Base-by-base conservation (phyloP, 768 basidiomycete species). In the Filobasidium floriforme region DNA sequence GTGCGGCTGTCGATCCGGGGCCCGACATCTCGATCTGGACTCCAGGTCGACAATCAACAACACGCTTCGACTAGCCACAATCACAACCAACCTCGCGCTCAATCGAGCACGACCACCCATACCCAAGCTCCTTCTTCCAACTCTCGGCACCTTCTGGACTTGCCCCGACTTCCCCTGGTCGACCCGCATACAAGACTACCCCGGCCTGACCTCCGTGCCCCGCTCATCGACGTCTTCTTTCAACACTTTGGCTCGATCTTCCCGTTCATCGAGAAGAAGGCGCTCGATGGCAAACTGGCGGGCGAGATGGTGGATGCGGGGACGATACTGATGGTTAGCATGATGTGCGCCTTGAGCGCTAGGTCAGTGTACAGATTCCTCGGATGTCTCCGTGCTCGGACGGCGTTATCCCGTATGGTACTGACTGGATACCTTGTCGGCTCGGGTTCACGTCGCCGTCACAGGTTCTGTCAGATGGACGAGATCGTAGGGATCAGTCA, bases 331-430 rank as follows among this genome's bases (percentile, higher is more conserved):
- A 19, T 59, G 15, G 63, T 55, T 7, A 64, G 57, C 24, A 55
- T 59, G 22, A 64, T 64, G 63, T 64, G 63, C 29, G 63, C 54
- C 9, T 41, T 64, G 11, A 64, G 63, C 43, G 52, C 63, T n/a
- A 55, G 63, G 63, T 59, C 22, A 19, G 63, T 59, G 9, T 12
- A 1, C 1, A 12, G 43, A 61, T 18, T 51, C 12, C 46, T 7
- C 40, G n/a, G n/a, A n/a, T n/a, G n/a, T n/a, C n/a, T n/a, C n/a
- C n/a, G n/a, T n/a, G n/a, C n/a, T n/a, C n/a, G n/a, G n/a, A n/a
- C n/a, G n/a, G n/a, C n/a, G n/a, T n/a, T n/a, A n/a, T n/a, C n/a
- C n/a, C n/a, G n/a, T n/a, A n/a, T n/a, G n/a, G n/a, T n/a, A n/a
- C n/a, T n/a, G n/a, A n/a, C n/a, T n/a, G n/a, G n/a, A n/a, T n/a